Evolutionary conservation across 805 yeast genomes (phyloP), one percentile per base, ranked within the genome.

Genomic region (Clavispora phyllophila): DNA sequence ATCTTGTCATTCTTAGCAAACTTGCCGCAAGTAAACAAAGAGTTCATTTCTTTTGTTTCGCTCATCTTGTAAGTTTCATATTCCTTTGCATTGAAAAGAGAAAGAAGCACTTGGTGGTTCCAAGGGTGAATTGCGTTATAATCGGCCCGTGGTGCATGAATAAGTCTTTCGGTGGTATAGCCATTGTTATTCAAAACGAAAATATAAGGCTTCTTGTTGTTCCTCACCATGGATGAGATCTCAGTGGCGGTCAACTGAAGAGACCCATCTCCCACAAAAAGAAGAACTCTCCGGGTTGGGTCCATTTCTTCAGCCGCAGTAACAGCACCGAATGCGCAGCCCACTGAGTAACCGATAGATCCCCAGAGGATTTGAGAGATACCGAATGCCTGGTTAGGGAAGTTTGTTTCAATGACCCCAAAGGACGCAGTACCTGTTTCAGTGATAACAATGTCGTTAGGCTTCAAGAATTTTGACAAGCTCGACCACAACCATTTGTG

Each of bases 371-470:
- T 87, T 69, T 82, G 88, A 43, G 87, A 80, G 47, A 82, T 81
- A 62, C 86, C 87, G 50, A 73, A 67, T 34, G 79, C 72, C 59
- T 76, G 64, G 51, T 69, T 62, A 50, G 88, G 87, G 78, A 78
- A 81, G 59, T 75, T 75, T 23, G 85, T 68, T 60, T 78, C 81
- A 53, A 78, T 72, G 49, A 82, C 76, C 68, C 88, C 88, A 56
- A 82, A 82, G 41, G 85, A 82, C 34, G 87, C 78, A 31, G 88
- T 82, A 66, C 88, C 88, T 36, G 87, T 82, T 65, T 82, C 88
- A 42, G 85, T 75, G 51, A 82, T 72, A 47, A 82, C 73, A 43
- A 81, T 70, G 67, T 82, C 88, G 56, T 84, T 85, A 56, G 76
- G 77, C 61, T 70, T 69, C 56, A 82, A 73, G 79, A 82, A 82